Percentiles rank a stretch among this genome's conserved stretches.
Conservation (phyloP, 2,329 filamentous ascomycete species). For the Aspergillus sp. region DNA sequence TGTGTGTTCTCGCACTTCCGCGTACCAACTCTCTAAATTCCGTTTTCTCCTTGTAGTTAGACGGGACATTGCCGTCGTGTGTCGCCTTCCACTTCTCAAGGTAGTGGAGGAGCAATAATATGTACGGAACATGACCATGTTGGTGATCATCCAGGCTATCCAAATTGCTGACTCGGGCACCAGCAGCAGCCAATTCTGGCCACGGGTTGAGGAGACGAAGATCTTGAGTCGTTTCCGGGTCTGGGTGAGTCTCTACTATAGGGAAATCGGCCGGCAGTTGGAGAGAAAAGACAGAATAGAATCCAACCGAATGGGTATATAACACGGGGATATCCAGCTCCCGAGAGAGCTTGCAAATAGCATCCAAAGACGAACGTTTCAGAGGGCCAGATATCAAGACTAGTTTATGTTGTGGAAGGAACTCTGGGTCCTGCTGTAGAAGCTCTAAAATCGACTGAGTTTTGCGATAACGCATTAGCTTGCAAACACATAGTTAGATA, state of each 20-base stretch:
- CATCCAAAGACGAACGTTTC: constrained; percentile 46
- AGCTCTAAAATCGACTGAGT: constrained; percentile 33
- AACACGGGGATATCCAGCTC: constrained; percentile 67
- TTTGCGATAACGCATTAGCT: constrained; percentile 11
- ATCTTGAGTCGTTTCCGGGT: constrained; percentile 77
- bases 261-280: constrained; percentile 75
- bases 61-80: constrained; percentile 65
- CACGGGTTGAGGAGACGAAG: constrained; percentile 80
- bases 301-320: constrained; percentile 82
- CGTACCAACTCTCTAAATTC: constrained; percentile 71
- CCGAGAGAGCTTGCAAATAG: constrained; percentile 47
- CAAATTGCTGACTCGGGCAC: constrained; percentile 60
- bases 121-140: constrained; percentile 87
- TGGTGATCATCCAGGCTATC: constrained; percentile 69
- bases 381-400: constrained; percentile 59
- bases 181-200: constrained; percentile 70
- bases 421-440: constrained; percentile 30
- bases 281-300: constrained; percentile 85
- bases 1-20: constrained; percentile 63
- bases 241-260: constrained; percentile 92
- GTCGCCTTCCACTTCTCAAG: constrained; percentile 71
- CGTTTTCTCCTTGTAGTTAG: constrained; percentile 77
- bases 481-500: not conserved
- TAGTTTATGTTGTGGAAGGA: constrained; percentile 50
- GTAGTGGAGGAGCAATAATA: constrained; percentile 77